Conservation (phyloP, 139 green algal species). For the Yamagishiella unicocca region DNA sequence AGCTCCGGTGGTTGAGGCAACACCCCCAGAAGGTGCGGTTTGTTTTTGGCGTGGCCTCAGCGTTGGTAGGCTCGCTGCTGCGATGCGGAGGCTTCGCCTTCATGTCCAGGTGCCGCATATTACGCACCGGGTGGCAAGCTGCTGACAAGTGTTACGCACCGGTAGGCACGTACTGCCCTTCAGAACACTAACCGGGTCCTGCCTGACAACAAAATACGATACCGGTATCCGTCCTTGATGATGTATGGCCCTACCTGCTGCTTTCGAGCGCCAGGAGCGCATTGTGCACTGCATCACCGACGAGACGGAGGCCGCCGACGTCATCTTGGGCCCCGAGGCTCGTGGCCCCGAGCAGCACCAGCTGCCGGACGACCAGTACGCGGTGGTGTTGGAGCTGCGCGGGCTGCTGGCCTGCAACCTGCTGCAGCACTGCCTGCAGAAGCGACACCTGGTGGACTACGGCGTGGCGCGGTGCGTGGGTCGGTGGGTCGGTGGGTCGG, state of each 20-base stretch:
- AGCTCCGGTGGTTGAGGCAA: conserved; percentile 53
- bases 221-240: background rate
- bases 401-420: conserved; percentile 66
- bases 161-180: background rate
- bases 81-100: too few relatives aligned
- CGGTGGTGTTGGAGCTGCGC: conserved; percentile 62
- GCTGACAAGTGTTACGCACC: background rate
- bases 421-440: conserved; percentile 68
- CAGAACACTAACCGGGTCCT: background rate
- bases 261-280: background rate
- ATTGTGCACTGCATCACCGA: background rate
- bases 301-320: background rate
- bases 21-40: conserved; percentile 7
- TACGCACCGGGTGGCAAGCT: too few relatives aligned
- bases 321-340: background rate
- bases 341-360: background rate
- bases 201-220: background rate
- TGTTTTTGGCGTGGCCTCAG: too few relatives aligned
- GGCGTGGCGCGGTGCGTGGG: too few relatives aligned
- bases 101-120: too few relatives aligned
- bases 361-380: conserved; percentile 37
- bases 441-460: conserved; percentile 60
- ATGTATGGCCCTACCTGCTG: background rate
- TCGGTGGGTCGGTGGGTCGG: too few relatives aligned
- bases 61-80: too few relatives aligned